phyloP scores from a whole-genome alignment of 1,284 basidiomycete species.

The Pisolithus thermaeus region DNA sequence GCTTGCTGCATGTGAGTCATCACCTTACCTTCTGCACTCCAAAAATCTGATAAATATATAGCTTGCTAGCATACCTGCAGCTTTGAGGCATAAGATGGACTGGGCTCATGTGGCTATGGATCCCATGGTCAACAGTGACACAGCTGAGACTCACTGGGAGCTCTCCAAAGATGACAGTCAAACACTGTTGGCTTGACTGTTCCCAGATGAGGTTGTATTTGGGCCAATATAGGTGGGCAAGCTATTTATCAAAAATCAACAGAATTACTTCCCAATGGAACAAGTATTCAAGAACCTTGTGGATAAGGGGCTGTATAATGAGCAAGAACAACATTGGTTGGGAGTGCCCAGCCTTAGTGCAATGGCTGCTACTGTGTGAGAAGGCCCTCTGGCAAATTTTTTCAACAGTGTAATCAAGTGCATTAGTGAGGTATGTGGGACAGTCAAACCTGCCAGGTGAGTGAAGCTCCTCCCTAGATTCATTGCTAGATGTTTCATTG shows the following conservation, averaged over 20 bases:
- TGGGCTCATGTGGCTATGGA: slow-evolving; percentile 3
- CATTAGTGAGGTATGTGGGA: background rate
- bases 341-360: background rate
- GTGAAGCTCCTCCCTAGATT: background rate
- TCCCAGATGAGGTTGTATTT: slow-evolving; percentile 2
- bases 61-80: background rate
- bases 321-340: background rate
- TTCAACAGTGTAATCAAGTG: background rate
- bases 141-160: background rate
- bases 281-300: background rate
- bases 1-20: background rate
- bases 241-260: background rate
- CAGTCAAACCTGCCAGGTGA: background rate
- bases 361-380: background rate
- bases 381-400: background rate
- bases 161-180: background rate
- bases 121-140: background rate
- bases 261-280: background rate
- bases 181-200: background rate
- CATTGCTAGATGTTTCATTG: background rate
- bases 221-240: background rate
- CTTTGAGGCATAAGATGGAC: background rate
- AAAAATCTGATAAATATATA: background rate
- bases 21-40: background rate
- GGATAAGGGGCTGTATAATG: background rate